A percentile compares a stretch with the other conserved stretches of the same genome.
phyloP scores from a whole-genome alignment of 1,139 yeast species.

The Kodamaea plutei region DNA sequence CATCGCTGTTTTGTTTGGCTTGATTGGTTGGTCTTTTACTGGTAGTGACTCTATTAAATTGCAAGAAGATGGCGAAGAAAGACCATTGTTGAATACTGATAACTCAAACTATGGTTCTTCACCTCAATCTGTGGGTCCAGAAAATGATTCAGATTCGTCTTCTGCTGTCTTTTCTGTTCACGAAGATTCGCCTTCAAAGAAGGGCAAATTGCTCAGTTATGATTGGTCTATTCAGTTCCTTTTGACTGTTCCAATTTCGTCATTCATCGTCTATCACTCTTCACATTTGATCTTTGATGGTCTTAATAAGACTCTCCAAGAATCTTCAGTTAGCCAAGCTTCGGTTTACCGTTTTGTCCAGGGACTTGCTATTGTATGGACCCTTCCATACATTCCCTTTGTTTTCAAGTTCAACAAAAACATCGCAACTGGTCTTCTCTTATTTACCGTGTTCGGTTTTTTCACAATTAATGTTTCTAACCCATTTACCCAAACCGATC shows the following conservation, averaged over 20 bases:
- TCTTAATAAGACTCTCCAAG: constrained; percentile 66
- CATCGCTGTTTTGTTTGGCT: constrained; percentile 52
- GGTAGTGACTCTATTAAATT: constrained; percentile 1
- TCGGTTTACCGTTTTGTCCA: constrained; percentile 45
- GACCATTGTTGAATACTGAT: constrained; percentile 27
- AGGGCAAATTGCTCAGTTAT: constrained; percentile 48
- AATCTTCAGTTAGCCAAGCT: constrained; percentile 45
- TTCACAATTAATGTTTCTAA: constrained; percentile 31
- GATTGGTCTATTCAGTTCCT: constrained; percentile 81
- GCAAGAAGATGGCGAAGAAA: constrained; percentile 10
- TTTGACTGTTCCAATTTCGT: constrained; percentile 61
- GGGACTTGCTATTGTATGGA: constrained; percentile 34
- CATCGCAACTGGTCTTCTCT: constrained; percentile 37
- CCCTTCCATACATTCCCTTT: constrained; percentile 66
- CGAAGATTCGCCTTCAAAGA: constrained; percentile 14
- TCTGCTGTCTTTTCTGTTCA: constrained; percentile 10
- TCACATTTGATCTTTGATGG: constrained; percentile 60
- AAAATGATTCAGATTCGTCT: constrained; percentile 11
- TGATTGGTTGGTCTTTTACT: constrained; percentile 41
- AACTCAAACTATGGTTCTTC: constrained; percentile 22
- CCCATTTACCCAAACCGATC: constrained; percentile 58
- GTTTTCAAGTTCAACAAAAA: constrained; percentile 61
- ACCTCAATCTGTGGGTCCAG: constrained; percentile 9
- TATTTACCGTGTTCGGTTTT: constrained; percentile 33
- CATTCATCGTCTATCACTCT: constrained; percentile 47